Base-by-base conservation (phyloP, 768 basidiomycete genomes). In the Leccinum boreale region DNA sequence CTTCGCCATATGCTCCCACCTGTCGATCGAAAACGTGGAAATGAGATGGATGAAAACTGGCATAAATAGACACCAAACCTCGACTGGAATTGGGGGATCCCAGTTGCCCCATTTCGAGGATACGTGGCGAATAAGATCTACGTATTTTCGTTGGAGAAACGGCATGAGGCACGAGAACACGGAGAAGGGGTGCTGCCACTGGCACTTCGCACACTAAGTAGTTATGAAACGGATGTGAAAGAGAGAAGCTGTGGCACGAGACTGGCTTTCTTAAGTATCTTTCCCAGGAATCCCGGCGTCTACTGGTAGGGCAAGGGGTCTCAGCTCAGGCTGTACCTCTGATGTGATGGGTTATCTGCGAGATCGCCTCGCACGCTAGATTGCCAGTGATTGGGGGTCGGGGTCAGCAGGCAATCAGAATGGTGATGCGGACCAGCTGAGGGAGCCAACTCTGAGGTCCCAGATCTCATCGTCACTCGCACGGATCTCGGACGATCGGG, bases 91-190 rank as follows among this genome's bases (percentile, higher is more conserved):
- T 42, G 73, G 71, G 0, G 75, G 75, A 12, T 76, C 73, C 73
- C 72, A 77, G 57, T 70, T 76, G 47, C 64, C 73, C 75, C 74
- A 77, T 60, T 75, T 76, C 4, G 73, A 71, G 26, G 73, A 69
- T 4, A 52, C 61, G 0, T 56, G 45, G 1, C 29, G 66, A 49
- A 76, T 71, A n/a, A 76, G 72, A 42, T 76, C 75, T 47, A 68
- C 57, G 62, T 67, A 77, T 51, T 76, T 75, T 50, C 75, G 67
- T 3, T 67, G 65, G 5, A 65, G 58, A 26, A 7, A 21, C 3
- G 28, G 19, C 59, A 64, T 65, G 29, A 17, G 50, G 21, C 31
- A 48, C 19, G 49, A 52, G 48, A 51, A 31, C 42, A 44, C 42
- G 42, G 19, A 4, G 42, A 44, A 19, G 49, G 21, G 12, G 28